phyloP scores from a whole-genome alignment of 768 basidiomycete species.

The Tylopilus cervinicoccineus region DNA sequence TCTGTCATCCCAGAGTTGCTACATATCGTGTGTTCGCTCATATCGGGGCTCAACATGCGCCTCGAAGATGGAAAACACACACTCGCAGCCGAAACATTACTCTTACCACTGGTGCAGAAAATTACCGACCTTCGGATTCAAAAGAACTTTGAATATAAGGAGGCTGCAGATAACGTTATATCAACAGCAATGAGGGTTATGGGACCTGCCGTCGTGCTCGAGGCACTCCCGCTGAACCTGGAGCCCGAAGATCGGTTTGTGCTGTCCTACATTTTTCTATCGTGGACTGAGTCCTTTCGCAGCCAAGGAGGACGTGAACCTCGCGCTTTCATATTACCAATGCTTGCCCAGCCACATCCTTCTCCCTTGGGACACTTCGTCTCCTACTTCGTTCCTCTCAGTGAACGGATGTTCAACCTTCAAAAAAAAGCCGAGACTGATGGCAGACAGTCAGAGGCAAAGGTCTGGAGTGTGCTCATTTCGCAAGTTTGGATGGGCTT shows the following conservation, averaged over 20 bases:
- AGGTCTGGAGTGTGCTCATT: conserved; percentile 92
- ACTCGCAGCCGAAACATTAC: conserved; percentile 65
- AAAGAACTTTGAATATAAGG: conserved; percentile 88
- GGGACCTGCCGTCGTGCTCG: conserved; percentile 78
- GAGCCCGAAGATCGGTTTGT: conserved; percentile 75
- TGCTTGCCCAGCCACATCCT: conserved; percentile 76
- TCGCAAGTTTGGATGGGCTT: conserved; percentile 93
- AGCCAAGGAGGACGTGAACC: conserved; percentile 77
- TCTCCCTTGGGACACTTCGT: conserved; percentile 85
- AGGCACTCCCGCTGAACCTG: conserved; percentile 78
- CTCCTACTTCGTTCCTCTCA: conserved; percentile 88
- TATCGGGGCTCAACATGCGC: conserved; percentile 56
- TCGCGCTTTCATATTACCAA: conserved; percentile 86
- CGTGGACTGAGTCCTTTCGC: conserved; percentile 8
- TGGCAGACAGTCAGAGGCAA: conserved; percentile 76
- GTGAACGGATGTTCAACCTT: conserved; percentile 87
- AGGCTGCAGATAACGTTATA: conserved; percentile 75
- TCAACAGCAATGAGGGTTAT: conserved; percentile 79
- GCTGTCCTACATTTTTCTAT: background rate
- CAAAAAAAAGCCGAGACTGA: conserved; percentile 77
- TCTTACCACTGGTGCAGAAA: conserved; percentile 64
- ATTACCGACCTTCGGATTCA: conserved; percentile 71
- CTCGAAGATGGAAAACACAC: conserved; percentile 35
- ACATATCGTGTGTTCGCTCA: conserved; percentile 65
- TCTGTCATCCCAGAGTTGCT: conserved; percentile 77